A percentile compares a stretch with the other conserved stretches of the same genome.
phyloP scores from a whole-genome alignment of 2,329 filamentous ascomycete genomes.

The Ophiocordyceps robertsii region DNA sequence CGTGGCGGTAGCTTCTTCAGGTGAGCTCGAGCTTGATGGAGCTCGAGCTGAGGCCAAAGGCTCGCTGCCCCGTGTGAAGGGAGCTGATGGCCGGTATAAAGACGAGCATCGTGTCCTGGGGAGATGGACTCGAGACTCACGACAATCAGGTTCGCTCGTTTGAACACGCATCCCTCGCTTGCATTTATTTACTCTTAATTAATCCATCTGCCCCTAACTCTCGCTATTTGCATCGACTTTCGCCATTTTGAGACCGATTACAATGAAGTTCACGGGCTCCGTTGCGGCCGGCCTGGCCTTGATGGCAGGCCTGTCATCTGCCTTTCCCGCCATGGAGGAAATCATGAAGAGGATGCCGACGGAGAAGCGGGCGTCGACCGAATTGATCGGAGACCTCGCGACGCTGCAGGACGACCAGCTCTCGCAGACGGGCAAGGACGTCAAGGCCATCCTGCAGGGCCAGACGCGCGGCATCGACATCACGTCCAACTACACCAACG shows the following conservation, averaged over 20 bases:
- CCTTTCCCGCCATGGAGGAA: neutral
- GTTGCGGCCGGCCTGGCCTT: neutral
- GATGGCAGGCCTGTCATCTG: neutral
- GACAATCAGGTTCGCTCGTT: too few species aligned
- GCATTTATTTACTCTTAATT: too few species aligned
- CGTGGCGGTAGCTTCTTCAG: neutral
- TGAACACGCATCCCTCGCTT: too few species aligned
- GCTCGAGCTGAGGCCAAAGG: too few species aligned
- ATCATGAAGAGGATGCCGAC: neutral
- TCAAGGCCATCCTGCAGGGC: conserved; percentile 18
- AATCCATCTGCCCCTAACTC: too few species aligned
- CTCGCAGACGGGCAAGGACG: conserved; percentile 14
- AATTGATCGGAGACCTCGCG: conserved; percentile 22
- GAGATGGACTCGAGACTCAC: too few species aligned
- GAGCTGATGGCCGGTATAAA: too few species aligned
- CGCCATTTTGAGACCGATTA: neutral
- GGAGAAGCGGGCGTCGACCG: neutral
- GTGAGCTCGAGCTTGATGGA: neutral
- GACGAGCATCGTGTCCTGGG: too few species aligned
- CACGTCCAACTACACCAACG: neutral
- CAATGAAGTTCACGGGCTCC: neutral
- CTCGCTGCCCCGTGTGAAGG: too few species aligned
- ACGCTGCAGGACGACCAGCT: conserved; percentile 12
- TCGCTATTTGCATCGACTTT: neutral
- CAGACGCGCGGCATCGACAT: neutral